phyloP scores from a whole-genome alignment of 2,329 filamentous ascomycete genomes.

The Cladosporium sp. region DNA sequence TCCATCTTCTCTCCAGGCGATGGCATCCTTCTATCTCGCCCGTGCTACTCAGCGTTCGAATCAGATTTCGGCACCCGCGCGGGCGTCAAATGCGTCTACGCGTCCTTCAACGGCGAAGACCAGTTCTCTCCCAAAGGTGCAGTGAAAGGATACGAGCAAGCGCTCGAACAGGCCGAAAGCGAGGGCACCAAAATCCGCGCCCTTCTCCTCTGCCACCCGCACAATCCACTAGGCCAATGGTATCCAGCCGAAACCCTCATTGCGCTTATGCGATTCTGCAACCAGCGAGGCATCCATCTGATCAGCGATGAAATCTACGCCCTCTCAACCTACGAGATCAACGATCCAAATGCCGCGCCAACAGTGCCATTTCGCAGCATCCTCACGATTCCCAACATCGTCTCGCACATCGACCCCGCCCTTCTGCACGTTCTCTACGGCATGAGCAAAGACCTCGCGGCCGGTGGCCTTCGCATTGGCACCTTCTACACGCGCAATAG shows the following conservation, averaged over 20 bases:
- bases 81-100: constrained; percentile 34
- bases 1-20: constrained; percentile 40
- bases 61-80: constrained; percentile 44
- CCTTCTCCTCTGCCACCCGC: constrained; percentile 39
- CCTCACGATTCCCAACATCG: not conserved
- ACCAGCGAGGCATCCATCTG: constrained; percentile 28
- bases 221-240: constrained; percentile 37
- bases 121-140: constrained; percentile 30
- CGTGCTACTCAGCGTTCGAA: constrained; percentile 45
- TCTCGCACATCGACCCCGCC: constrained; percentile 6
- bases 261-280: constrained; percentile 25
- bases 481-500: constrained; percentile 22
- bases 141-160: constrained; percentile 34
- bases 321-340: constrained; percentile 23
- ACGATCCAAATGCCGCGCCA: not conserved
- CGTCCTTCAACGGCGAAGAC: constrained; percentile 33
- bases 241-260: constrained; percentile 25
- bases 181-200: constrained; percentile 34
- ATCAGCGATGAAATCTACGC: constrained; percentile 35
- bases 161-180: constrained; percentile 28
- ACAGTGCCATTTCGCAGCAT: constrained; percentile 10
- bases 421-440: constrained; percentile 31
- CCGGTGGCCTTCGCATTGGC: constrained; percentile 29
- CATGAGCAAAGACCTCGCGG: constrained; percentile 30
- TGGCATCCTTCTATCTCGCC: constrained; percentile 41